Evolutionary conservation across 768 basidiomycete species (phyloP), one percentile per base, ranked within the genome.

Genomic region (Macrolepiota fuliginosa): DNA sequence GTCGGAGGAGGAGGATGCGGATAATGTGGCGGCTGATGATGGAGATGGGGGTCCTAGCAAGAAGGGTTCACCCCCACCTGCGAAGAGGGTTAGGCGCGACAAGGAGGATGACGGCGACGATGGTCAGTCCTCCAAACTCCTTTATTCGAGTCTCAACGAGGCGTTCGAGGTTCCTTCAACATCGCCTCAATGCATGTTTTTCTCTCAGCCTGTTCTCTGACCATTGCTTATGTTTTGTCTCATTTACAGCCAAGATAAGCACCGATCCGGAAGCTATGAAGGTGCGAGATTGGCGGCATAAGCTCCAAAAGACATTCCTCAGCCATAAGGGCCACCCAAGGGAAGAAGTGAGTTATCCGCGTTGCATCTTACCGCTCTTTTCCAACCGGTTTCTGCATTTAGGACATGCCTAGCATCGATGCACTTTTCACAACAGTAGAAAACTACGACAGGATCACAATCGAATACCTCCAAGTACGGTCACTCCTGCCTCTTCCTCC

Each of bases 271-370:
- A 81, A 56, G 83, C 84, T 32, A 54, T 73, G 27, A 77, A 89
- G 72, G 93, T 96, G 67, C 88, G 91, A 69, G 90, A 92, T 61
- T 96, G 95, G 94, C 81, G 96, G 66, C 94, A 96, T 73, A 90
- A 86, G 73, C 82, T 97, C 2, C 95, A 98, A 75, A 91, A 94
- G 73, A 90, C 86, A 0, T 90, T 94, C 77, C 71, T 96, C 56
- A 86, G 87, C 66, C 83, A 76, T 65, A 88, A 88, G 73, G 75
- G 76, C 5, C 64, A 79, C 7, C 89, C 91, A 4, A 87, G 85
- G 67, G 82, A 83, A 10, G 86, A 87, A 65, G 90, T 92, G 65
- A 56, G 81, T 75, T 24, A 5, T 24, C 56, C 54, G n/a, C 58
- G 35, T 46, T 27, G 27, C 50, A 11, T 27, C 64, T 36, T 3